phyloP scores from a whole-genome alignment of 2,329 filamentous ascomycete genomes.

The Tetracladium maxilliforme region DNA sequence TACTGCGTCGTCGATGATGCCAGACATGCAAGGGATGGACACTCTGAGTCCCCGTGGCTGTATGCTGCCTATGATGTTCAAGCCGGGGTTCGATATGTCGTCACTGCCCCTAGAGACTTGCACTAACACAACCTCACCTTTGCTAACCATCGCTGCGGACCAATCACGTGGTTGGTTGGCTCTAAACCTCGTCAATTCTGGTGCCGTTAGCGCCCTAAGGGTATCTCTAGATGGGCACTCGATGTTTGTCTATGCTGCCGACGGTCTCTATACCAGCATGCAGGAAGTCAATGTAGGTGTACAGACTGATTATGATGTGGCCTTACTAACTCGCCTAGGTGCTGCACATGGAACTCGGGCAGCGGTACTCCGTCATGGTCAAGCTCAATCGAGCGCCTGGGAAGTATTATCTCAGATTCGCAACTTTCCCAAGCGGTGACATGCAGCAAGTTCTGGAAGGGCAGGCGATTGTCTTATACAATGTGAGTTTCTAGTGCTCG shows the following conservation, averaged over 20 bases:
- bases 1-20: constrained; percentile 4
- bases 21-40: constrained; percentile 4
- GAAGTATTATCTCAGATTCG: constrained; percentile 6
- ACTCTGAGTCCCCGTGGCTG: constrained; percentile 5
- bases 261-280: constrained; percentile 7
- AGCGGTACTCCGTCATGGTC: constrained; percentile 10
- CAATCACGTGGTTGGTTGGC: constrained; percentile 6
- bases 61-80: constrained; percentile 7
- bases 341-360: constrained; percentile 6
- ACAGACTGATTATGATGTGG: constrained; percentile 2
- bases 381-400: constrained; percentile 7
- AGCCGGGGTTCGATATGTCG: constrained; percentile 5
- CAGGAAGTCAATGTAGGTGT: constrained; percentile 8
- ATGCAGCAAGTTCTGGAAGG: no score
- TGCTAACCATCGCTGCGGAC: neutral
- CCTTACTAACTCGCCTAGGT: constrained; percentile 5
- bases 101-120: constrained; percentile 7
- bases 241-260: constrained; percentile 9
- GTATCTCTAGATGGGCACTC: constrained; percentile 9
- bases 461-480: no score
- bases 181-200: constrained; percentile 8
- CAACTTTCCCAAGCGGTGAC: no score
- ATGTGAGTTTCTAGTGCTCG: no score
- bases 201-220: constrained; percentile 5
- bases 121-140: constrained; percentile 6